These are phyloP conservation scores for Penicillium egyptiacum DNA, from an alignment of 495 filamentous ascomycete species.

Conservation along the genomic window DNA sequence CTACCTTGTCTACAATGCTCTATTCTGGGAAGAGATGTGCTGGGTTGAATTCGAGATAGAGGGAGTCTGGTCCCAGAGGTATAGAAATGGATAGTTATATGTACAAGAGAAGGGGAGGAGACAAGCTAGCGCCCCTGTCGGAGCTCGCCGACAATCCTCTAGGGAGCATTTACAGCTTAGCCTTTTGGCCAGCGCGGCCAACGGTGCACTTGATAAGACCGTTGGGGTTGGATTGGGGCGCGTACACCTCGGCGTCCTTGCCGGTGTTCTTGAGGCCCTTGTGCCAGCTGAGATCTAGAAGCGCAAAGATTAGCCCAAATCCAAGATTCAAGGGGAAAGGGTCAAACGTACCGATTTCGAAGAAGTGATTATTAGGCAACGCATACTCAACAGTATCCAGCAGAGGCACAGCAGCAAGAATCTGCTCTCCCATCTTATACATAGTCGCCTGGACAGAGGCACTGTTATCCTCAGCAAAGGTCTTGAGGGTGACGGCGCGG, in stretches of 20 bases:
- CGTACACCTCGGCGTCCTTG: conserved; percentile 94
- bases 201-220: conserved; percentile 96
- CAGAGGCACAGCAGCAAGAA: conserved; percentile 71
- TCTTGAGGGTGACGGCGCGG: conserved; percentile 79
- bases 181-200: conserved; percentile 53
- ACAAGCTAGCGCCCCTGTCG: conserved; percentile 8
- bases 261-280: conserved; percentile 96
- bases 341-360: conserved; percentile 75
- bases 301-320: conserved; percentile 21
- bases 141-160: conserved; percentile 3
- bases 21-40: neutral
- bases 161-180: conserved; percentile 38
- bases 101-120: conserved; percentile 24
- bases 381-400: conserved; percentile 75
- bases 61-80: conserved; percentile 19
- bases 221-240: conserved; percentile 88
- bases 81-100: conserved; percentile 26
- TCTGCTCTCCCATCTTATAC: conserved; percentile 96
- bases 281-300: conserved; percentile 88
- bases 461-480: conserved; percentile 87
- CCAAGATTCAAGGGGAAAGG: neutral
- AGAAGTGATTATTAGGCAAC: conserved; percentile 98
- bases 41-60: conserved; percentile 1
- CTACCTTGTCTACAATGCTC: neutral
- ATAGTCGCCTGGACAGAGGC: conserved; percentile 95